These are phyloP conservation scores for Skeletonema marinoi DNA, from an alignment of 108 stramenopile species.

Conservation along the genomic window DNA sequence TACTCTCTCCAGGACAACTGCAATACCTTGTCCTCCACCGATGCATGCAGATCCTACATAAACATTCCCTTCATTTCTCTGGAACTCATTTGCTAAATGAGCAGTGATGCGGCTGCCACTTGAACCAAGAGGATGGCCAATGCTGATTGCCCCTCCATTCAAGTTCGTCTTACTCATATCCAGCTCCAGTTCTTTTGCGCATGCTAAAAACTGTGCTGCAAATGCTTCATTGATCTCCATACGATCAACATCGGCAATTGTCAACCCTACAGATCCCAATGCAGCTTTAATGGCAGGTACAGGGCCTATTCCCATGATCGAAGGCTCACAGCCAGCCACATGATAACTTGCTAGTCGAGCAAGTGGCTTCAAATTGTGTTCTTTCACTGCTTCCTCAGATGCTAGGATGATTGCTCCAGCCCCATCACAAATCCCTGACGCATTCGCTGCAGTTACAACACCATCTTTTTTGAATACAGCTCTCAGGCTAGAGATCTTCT, in stretches of 20 bases:
- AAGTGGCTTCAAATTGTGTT: constrained; percentile 88
- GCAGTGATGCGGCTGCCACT: constrained; percentile 93
- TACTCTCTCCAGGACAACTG: constrained; percentile 89
- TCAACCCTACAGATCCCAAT: constrained; percentile 74
- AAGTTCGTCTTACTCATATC: constrained; percentile 91
- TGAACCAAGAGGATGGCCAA: constrained; percentile 96
- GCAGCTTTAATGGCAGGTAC: constrained; percentile 92
- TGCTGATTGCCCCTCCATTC: constrained; percentile 94
- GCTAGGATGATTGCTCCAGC: constrained; percentile 93
- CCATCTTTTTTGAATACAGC: constrained; percentile 97
- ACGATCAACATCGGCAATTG: constrained; percentile 92
- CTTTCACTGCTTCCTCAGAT: constrained; percentile 83
- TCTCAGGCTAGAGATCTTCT: constrained; percentile 84
- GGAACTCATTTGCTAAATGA: constrained; percentile 93
- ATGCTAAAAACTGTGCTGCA: constrained; percentile 95
- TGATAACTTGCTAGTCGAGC: constrained; percentile 76
- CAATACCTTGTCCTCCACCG: constrained; percentile 99
- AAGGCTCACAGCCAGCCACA: constrained; percentile 91
- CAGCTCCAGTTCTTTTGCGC: constrained; percentile 94
- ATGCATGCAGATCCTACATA: constrained; percentile 98
- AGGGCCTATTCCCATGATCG: constrained; percentile 97
- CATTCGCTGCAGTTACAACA: constrained; percentile 94
- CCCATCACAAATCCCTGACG: constrained; percentile 98
- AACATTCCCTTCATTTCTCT: constrained; percentile 55
- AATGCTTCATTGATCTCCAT: constrained; percentile 99